Conservation (phyloP, 495 filamentous ascomycete species). For the Penicillium pancosmium region DNA sequence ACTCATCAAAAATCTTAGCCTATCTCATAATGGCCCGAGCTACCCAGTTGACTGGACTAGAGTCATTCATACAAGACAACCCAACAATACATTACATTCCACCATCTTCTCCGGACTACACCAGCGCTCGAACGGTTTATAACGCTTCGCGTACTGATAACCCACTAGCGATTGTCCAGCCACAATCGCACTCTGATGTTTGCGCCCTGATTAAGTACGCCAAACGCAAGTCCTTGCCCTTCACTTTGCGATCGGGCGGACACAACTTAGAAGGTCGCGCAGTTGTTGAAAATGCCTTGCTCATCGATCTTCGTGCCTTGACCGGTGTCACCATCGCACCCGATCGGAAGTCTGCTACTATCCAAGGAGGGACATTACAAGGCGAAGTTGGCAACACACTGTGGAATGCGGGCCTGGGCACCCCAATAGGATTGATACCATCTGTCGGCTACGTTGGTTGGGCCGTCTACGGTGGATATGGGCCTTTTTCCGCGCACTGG, state of each 20-base stretch:
- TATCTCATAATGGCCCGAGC: not conserved
- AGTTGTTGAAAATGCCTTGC: constrained; percentile 25
- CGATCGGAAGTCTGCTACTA: constrained; percentile 25
- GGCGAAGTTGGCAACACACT: constrained; percentile 29
- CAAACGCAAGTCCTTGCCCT: constrained; percentile 25
- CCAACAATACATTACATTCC: constrained; percentile 28
- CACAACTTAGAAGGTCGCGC: constrained; percentile 37
- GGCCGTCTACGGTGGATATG: constrained; percentile 45
- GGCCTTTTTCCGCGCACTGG: constrained; percentile 33
- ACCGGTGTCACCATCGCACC: constrained; percentile 27
- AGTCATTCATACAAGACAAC: constrained; percentile 24
- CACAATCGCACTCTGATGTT: constrained; percentile 34
- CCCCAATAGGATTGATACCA: constrained; percentile 29
- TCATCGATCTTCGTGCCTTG: constrained; percentile 44
- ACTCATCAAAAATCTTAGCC: no score
- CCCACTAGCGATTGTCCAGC: constrained; percentile 36
- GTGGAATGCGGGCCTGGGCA: constrained; percentile 30
- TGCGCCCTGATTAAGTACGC: constrained; percentile 25
- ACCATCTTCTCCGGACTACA: constrained; percentile 26
- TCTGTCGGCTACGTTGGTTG: constrained; percentile 44
- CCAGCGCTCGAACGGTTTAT: constrained; percentile 16
- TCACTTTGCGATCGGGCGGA: constrained; percentile 43
- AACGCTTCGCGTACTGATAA: constrained; percentile 16
- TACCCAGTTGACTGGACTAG: constrained; percentile 13
- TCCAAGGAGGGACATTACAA: constrained; percentile 40